Base-by-base conservation (phyloP, 2,329 filamentous ascomycete species). In the Endoconidiophora polonica region DNA sequence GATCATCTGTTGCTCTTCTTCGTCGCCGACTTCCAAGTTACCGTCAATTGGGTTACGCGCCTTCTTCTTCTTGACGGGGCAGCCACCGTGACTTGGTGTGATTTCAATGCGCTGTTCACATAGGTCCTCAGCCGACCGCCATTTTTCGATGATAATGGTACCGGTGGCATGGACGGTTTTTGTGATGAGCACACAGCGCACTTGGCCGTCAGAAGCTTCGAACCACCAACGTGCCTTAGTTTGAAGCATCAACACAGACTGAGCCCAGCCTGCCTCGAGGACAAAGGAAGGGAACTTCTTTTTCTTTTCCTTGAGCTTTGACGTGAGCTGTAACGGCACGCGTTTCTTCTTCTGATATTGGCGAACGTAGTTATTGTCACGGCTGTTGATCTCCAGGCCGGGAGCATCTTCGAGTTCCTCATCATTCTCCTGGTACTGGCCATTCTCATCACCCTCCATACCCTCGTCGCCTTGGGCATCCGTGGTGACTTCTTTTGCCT, bases 191-290 rank as follows among this genome's bases (percentile, higher is more conserved):
- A 41, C 43, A 23, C 26, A 22, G 23, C 49, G 49, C 20, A 46
- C 44, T 36, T 46, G 26, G 33, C 49, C 43, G 22, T 51, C 49
- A 23, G 43, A 46, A n/a, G 49, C 49, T 14, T 47, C 37, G 41
- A 44, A 38, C 50, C 50, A 52, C 50, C 50, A 52, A 37, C 45
- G 45, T 12, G 45, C 41, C 46, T 48, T 48, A 23, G 36, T 52
- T 44, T 45, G 46, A 4, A 52, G 36, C 50, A 52, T 52, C 14
- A 52, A 41, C 33, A 48, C 41, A 16, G 50, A 52, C 18, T 48
- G 46, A 2, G 46, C 33, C 39, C 45, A 52, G 41, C 40, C 38
- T 16, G 39, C 40, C 20, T 52, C 44, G 5, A 52, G 16, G 26
- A 52, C 29, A 16, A 52, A 43, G 18, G 50, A 48, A 22, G 50